Conservation (phyloP, 2,329 filamentous ascomycete species). For the Penicillium sp. region DNA sequence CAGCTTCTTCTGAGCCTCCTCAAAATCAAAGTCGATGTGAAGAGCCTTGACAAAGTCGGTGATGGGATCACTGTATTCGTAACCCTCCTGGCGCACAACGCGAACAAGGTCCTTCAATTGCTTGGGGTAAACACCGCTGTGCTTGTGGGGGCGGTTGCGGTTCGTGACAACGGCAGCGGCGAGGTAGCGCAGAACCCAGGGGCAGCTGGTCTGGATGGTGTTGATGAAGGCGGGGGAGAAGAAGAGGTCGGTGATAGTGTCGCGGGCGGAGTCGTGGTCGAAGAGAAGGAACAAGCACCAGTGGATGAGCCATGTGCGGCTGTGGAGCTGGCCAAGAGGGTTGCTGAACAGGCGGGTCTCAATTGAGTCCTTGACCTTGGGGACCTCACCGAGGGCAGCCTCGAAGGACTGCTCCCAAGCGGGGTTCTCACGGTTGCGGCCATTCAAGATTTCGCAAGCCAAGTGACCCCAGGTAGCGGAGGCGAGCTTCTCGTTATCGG, state of each 20-base stretch:
- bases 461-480: slow-evolving; percentile 98
- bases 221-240: slow-evolving; percentile 98
- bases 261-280: slow-evolving; percentile 90
- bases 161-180: slow-evolving; percentile 93
- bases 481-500: slow-evolving; percentile 95
- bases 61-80: slow-evolving; percentile 95
- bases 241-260: slow-evolving; percentile 90
- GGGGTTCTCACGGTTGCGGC: slow-evolving; percentile 51
- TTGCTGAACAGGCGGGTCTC: slow-evolving; percentile 96
- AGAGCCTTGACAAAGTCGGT: slow-evolving; percentile 95
- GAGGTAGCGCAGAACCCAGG: slow-evolving; percentile 93
- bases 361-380: slow-evolving; percentile 87
- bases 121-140: slow-evolving; percentile 84
- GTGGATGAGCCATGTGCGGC: slow-evolving; percentile 96
- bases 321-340: slow-evolving; percentile 89
- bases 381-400: slow-evolving; percentile 81
- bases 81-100: slow-evolving; percentile 93
- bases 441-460: slow-evolving; percentile 89
- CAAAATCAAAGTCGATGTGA: slow-evolving; percentile 95
- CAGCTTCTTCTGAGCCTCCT: slow-evolving; percentile 89
- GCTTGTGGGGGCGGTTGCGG: slow-evolving; percentile 74
- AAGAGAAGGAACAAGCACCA: slow-evolving; percentile 99
- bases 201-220: slow-evolving; percentile 96
- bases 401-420: slow-evolving; percentile 61
- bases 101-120: slow-evolving; percentile 96